phyloP scores from a whole-genome alignment of 2,329 filamentous ascomycete genomes.

The Diaporthe caulivora region DNA sequence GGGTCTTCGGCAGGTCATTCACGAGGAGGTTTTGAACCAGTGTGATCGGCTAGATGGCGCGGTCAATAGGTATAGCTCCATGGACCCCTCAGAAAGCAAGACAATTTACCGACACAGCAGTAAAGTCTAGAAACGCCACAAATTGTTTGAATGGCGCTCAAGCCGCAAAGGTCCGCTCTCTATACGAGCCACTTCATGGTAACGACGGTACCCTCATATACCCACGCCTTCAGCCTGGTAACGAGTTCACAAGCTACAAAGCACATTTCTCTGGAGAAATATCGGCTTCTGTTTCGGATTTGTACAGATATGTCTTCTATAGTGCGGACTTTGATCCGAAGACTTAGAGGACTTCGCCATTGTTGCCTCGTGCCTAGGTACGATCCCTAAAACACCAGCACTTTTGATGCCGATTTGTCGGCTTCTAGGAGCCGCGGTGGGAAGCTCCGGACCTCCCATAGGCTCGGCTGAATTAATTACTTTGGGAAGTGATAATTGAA shows the following conservation, averaged over 20 bases:
- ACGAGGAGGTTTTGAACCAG: slow-evolving; percentile 45
- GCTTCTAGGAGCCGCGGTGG: slow-evolving; percentile 52
- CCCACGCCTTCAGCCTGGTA: slow-evolving; percentile 62
- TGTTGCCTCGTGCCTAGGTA: slow-evolving; percentile 30
- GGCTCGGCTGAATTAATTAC: too few relatives aligned
- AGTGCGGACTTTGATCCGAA: slow-evolving; percentile 53
- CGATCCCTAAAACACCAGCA: slow-evolving; percentile 43
- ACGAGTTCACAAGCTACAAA: slow-evolving; percentile 47
- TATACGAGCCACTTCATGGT: background rate
- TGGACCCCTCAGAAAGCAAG: background rate
- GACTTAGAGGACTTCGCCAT: slow-evolving; percentile 51
- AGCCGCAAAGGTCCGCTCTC: slow-evolving; percentile 12
- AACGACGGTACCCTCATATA: background rate
- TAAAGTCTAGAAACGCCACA: background rate
- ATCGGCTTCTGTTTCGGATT: slow-evolving; percentile 52
- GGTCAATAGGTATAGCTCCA: background rate
- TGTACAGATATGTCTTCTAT: slow-evolving; percentile 61
- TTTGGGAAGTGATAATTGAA: too few relatives aligned
- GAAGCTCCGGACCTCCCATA: slow-evolving; percentile 60
- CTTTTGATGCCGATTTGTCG: slow-evolving; percentile 51
- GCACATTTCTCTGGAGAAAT: slow-evolving; percentile 1
- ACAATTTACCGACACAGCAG: background rate
- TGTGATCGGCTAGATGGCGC: background rate
- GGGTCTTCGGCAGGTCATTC: slow-evolving; percentile 51
- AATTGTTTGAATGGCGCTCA: background rate